Conservation (phyloP, 768 basidiomycete species). For the Naganishia kalamii region DNA sequence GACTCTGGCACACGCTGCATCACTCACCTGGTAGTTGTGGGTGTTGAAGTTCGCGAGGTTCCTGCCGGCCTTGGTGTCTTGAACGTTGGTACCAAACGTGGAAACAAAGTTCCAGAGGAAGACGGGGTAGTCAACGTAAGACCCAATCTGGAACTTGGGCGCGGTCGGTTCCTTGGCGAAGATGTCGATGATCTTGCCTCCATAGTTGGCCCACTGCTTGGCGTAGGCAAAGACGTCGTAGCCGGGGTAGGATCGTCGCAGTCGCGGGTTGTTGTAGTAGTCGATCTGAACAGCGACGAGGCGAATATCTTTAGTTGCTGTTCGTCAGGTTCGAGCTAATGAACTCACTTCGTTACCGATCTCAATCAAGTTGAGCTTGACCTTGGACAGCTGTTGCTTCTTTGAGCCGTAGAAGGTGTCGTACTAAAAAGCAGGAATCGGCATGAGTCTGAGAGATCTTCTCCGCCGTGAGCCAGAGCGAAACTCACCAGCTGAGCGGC, state of each 20-base stretch:
- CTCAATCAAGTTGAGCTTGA: conserved; percentile 16
- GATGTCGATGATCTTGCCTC: conserved; percentile 4
- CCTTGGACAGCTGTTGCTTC: not conserved
- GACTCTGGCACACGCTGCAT: too few relatives aligned
- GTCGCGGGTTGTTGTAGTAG: conserved; percentile 1
- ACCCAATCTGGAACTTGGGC: conserved; percentile 22
- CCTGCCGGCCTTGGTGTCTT: conserved; percentile 10
- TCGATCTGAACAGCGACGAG: conserved; percentile 10
- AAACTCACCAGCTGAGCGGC: conserved; percentile 17
- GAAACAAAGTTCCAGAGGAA: conserved; percentile 12
- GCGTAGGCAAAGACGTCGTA: conserved; percentile 22
- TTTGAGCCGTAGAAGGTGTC: conserved; percentile 17
- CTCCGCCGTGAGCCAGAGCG: too few relatives aligned
- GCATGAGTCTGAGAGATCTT: not conserved
- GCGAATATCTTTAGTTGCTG: too few relatives aligned
- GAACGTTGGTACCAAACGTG: conserved; percentile 21
- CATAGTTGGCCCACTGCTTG: conserved; percentile 15
- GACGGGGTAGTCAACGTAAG: conserved; percentile 14
- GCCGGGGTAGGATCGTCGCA: not conserved
- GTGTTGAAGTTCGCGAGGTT: not conserved
- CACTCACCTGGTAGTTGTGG: conserved; percentile 10
- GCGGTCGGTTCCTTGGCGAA: not conserved
- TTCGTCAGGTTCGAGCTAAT: too few relatives aligned
- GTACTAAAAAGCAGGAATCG: not conserved
- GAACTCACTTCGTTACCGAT: conserved; percentile 26